A percentile compares a stretch with the other conserved stretches of the same genome.
Conservation (phyloP, 140 eudicot genomes). For the Oenanthe javanica region DNA sequence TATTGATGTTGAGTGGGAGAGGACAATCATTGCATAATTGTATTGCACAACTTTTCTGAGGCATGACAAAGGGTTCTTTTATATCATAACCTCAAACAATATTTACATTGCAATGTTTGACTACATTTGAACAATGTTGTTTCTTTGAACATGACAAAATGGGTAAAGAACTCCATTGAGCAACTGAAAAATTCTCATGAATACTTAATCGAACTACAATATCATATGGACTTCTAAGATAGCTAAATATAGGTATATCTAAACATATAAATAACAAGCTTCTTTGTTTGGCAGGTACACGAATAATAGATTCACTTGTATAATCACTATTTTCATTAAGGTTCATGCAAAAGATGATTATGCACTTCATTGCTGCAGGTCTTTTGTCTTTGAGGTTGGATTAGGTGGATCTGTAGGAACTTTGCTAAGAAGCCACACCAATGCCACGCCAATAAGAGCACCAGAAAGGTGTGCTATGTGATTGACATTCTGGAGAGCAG, state of each 20-base stretch:
- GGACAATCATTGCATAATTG: not conserved
- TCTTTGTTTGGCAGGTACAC: not conserved
- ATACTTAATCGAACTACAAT: not conserved
- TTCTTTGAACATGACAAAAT: not conserved
- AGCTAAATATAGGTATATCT: not conserved
- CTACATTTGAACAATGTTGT: not conserved
- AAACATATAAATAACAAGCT: not conserved
- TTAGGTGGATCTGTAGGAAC: slow-evolving; percentile 56
- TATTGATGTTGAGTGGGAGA: not conserved
- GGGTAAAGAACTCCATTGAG: not conserved
- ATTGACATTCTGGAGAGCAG: slow-evolving; percentile 67
- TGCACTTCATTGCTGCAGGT: slow-evolving; percentile 1
- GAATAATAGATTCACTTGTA: not conserved
- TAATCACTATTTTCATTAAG: not conserved
- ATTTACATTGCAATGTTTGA: not conserved
- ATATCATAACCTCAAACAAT: not conserved
- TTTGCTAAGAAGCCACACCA: slow-evolving; percentile 80
- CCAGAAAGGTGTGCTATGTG: slow-evolving; percentile 96
- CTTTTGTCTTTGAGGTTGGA: slow-evolving; percentile 16
- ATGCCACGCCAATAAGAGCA: slow-evolving; percentile 77
- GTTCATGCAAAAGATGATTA: not conserved
- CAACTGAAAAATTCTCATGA: not conserved
- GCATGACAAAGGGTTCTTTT: not conserved
- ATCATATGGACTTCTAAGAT: not conserved
- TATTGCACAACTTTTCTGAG: not conserved